Base-by-base conservation (phyloP, 1,139 yeast species). In the Saccharomyces hybrid region DNA sequence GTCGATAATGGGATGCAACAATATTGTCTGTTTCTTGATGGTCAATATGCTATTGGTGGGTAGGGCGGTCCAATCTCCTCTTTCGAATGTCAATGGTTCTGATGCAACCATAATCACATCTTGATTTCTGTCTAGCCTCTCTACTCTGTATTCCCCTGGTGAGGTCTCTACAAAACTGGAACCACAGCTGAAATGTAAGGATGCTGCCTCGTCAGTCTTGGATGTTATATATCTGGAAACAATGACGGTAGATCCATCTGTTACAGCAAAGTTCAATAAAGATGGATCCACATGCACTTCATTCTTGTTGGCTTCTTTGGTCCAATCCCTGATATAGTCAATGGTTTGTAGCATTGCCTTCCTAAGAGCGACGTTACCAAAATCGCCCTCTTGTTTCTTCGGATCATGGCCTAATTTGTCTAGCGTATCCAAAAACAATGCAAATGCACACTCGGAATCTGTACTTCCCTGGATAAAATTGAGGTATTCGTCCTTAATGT, bases 1-100 rank as follows among this genome's bases (percentile, higher is more conserved):
- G 70, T 93, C 99, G 52, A 79, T 75, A 41, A 93, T 87, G 1
- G 99, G 99, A 66, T 91, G 96, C 75, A 93, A 75, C 53, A 93
- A 75, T 7, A 93, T 95, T 1, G 96, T 88, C 66, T 90, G 95
- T 55, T 82, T 84, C 59, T 84, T 84, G 57, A 93, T 84, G 0
- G 96, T 87, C n/a, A 93, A 70, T 3, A 86, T 74, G 2, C 97
- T 86, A 70, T 93, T 93, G 3, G 98, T 86, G 1, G 98, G 99
- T 1, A 93, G 96, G 14, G 97, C 86, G 56, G 93, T 87, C 99
- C 99, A 93, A 72, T 93, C 99, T 46, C 93, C 93, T 55, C 99
- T 76, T 73, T 93, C 98, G 71, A 93, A 93, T 0, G 99, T 93
- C 56, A 93, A 76, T 0, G 99, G 99, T 67, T 93, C 99, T 38